These are phyloP conservation scores for Ambrosiella beaveri DNA, from an alignment of 2,329 filamentous ascomycete genomes.

Conservation along the genomic window DNA sequence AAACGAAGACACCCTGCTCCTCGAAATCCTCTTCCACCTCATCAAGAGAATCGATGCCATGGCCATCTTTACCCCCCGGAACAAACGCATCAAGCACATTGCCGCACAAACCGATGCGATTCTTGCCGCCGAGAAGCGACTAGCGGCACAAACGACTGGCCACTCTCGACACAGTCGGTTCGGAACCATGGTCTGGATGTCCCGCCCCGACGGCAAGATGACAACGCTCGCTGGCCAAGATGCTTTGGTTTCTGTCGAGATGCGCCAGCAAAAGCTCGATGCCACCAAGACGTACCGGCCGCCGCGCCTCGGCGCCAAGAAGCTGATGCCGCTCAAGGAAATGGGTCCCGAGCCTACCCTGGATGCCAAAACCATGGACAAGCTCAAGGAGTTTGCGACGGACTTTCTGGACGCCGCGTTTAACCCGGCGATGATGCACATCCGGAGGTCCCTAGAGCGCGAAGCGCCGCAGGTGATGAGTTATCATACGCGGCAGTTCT, in stretches of 20 bases:
- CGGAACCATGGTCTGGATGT: conserved; percentile 94
- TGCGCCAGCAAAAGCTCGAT: conserved; percentile 76
- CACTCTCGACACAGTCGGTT: conserved; percentile 86
- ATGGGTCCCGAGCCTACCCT: conserved; percentile 59
- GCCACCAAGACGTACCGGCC: conserved; percentile 79
- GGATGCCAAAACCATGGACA: conserved; percentile 53
- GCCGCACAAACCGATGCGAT: conserved; percentile 56
- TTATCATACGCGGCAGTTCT: conserved; percentile 69
- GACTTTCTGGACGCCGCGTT: conserved; percentile 93
- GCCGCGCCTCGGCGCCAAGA: conserved; percentile 45
- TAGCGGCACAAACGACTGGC: conserved; percentile 52
- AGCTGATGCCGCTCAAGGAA: conserved; percentile 50
- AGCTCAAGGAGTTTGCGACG: conserved; percentile 67
- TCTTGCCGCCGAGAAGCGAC: conserved; percentile 68
- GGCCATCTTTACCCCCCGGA: conserved; percentile 71
- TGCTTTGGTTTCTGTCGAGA: conserved; percentile 54
- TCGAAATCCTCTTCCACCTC: conserved; percentile 85
- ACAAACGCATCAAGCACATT: conserved; percentile 50
- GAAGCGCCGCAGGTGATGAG: conserved; percentile 67
- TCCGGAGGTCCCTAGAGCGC: conserved; percentile 78
- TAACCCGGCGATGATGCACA: conserved; percentile 72
- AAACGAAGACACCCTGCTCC: conserved; percentile 69
- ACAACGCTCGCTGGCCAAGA: conserved; percentile 80
- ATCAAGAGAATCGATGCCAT: conserved; percentile 75
- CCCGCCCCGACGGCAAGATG: conserved; percentile 68